Conservation (phyloP, 805 yeast species). For the Wickerhamomyces rabaulensis region DNA sequence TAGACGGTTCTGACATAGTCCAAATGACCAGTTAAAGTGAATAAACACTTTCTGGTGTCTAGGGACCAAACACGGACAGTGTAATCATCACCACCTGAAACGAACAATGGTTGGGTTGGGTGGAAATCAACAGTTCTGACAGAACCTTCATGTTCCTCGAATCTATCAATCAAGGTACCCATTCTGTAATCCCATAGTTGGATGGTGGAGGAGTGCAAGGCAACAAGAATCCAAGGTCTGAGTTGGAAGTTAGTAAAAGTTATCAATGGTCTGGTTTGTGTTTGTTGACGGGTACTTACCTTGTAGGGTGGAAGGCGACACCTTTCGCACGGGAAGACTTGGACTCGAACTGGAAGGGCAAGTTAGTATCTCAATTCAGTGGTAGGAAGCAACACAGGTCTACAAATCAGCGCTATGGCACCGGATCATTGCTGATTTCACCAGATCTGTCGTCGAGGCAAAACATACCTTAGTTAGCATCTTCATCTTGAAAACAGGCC, state of each 20-base stretch:
- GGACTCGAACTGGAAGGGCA: conserved; percentile 71
- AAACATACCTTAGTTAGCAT: conserved; percentile 65
- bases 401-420: neutral
- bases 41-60: conserved; percentile 78
- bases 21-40: conserved; percentile 88
- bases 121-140: conserved; percentile 95
- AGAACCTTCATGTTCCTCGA: conserved; percentile 98
- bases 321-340: conserved; percentile 97
- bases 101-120: conserved; percentile 96
- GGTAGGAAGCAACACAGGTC: neutral
- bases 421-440: neutral
- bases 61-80: conserved; percentile 95
- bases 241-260: conserved; percentile 13
- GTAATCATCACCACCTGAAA: conserved; percentile 96
- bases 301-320: conserved; percentile 91
- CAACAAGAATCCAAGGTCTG: conserved; percentile 93
- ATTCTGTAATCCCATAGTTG: conserved; percentile 99
- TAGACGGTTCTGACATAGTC: conserved; percentile 93
- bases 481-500: conserved; percentile 54
- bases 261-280: neutral
- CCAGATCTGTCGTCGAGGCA: neutral
- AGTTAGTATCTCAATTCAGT: conserved; percentile 6
- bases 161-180: conserved; percentile 95
- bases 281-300: conserved; percentile 28
- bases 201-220: conserved; percentile 95